Evolutionary conservation across 495 filamentous ascomycete genomes (phyloP), one percentile per base, ranked within the genome.

Genomic region (Thozetella sp.): DNA sequence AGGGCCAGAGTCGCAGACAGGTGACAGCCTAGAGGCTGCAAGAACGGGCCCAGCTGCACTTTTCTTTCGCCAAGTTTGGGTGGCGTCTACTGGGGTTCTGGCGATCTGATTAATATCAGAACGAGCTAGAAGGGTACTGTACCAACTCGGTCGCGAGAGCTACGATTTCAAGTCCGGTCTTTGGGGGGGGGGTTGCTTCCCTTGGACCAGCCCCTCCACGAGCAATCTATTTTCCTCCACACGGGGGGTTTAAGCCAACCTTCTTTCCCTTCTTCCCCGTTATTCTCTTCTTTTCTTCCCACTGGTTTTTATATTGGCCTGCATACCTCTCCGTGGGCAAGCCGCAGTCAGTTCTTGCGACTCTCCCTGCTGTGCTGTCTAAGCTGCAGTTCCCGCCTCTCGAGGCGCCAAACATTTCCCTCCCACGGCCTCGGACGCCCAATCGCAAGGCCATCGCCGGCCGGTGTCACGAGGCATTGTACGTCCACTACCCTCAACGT

Each of bases 221-320:
- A 26, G 43, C 67, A 72, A 69, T 72, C 61, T 67, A 72, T 72
- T 63, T 19, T 63, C 58, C 53, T 50, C 63, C 66, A 64, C 60
- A 51, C 58, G 34, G 19, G 57, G 43, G 62, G 60, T 65, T 59
- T 55, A 56, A 57, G 61, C 58, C 34, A 64, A 58, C 55, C 65
- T 68, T 63, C 61, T 63, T 63, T 64, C 55, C 59, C 48, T 63
- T 20, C 55, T 55, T 61, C 53, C 60, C 62, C 58, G 56, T 63
- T 55, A 60, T 61, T 59, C 51, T 58, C 59, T 51, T 63, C 53
- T 61, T 43, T 37, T 30, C 59, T 53, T 53, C 52, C 63, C 59
- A 59, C 59, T 25, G 58, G 26, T 56, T 51, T 27, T 48, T 60
- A 69, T 63, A 71, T 65, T 71, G 62, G 43, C 61, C 53, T 65